These are phyloP conservation scores for Tricholoma bakamatsutake DNA, from an alignment of 768 basidiomycete genomes.

Conservation along the genomic window DNA sequence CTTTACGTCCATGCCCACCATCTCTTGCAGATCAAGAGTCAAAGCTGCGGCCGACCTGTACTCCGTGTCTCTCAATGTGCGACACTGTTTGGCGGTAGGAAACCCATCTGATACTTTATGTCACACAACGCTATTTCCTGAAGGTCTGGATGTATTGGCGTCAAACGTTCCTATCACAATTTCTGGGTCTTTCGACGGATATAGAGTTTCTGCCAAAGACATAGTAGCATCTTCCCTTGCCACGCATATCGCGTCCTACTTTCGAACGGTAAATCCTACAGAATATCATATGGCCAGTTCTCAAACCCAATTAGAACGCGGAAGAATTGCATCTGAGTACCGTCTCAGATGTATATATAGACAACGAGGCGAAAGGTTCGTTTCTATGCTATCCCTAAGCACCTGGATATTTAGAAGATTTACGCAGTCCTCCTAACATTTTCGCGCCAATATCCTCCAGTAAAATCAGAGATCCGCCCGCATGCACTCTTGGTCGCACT, in stretches of 20 bases:
- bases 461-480: slow-evolving; percentile 21
- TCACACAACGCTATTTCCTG: slow-evolving; percentile 31
- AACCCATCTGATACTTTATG: slow-evolving; percentile 22
- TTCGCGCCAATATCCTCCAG: slow-evolving; percentile 13
- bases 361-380: slow-evolving; percentile 38
- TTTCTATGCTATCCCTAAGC: slow-evolving; percentile 8
- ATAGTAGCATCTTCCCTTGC: slow-evolving; percentile 46
- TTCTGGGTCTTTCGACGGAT: slow-evolving; percentile 46
- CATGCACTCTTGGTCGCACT: slow-evolving; percentile 34
- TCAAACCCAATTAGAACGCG: slow-evolving; percentile 44
- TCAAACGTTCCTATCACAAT: slow-evolving; percentile 48
- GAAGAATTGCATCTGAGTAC: slow-evolving; percentile 48
- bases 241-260: slow-evolving; percentile 41
- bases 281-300: neutral
- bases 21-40: slow-evolving; percentile 29
- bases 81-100: slow-evolving; percentile 35
- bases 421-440: slow-evolving; percentile 8
- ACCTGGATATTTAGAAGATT: neutral
- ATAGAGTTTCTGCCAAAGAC: slow-evolving; percentile 29
- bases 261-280: slow-evolving; percentile 35
- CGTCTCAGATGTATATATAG: slow-evolving; percentile 48
- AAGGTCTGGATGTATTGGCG: slow-evolving; percentile 42
- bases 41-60: slow-evolving; percentile 39
- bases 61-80: slow-evolving; percentile 39
- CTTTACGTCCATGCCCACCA: slow-evolving; percentile 23